A percentile compares a stretch with the other conserved stretches of the same genome.
Conservation (phyloP, 768 basidiomycete species). For the Kwoniella dejecticola region DNA sequence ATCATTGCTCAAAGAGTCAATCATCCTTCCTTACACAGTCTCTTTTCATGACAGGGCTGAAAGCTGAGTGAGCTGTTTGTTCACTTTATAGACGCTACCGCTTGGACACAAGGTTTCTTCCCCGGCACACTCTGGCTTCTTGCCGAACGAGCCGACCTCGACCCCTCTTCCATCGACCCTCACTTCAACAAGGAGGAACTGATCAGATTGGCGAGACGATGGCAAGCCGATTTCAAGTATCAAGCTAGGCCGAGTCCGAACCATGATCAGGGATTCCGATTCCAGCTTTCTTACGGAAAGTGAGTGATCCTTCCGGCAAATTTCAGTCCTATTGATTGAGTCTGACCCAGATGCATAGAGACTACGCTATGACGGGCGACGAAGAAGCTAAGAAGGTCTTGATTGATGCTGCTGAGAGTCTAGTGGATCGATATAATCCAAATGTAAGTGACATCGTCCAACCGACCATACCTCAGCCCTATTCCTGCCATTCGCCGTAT, state of each 20-base stretch:
- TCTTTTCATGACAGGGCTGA: background rate
- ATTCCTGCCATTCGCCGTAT: background rate
- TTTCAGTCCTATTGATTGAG: background rate
- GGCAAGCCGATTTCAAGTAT: conserved; percentile 36
- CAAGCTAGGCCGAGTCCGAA: conserved; percentile 32
- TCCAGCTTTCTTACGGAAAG: conserved; percentile 42
- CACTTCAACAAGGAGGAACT: conserved; percentile 32
- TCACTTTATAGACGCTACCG: conserved; percentile 33
- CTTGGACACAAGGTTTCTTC: conserved; percentile 48
- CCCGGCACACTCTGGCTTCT: conserved; percentile 46
- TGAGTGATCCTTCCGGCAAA: conserved; percentile 18
- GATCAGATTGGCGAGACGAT: conserved; percentile 34
- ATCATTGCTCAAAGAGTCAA: conserved; percentile 42
- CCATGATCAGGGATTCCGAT: conserved; percentile 48
- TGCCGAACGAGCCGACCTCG: conserved; percentile 33
- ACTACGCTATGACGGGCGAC: conserved; percentile 33
- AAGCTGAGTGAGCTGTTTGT: too few relatives aligned
- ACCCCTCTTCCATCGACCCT: conserved; percentile 22
- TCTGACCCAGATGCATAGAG: conserved; percentile 17
- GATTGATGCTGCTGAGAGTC: conserved; percentile 36
- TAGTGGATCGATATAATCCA: conserved; percentile 39
- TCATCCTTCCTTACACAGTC: background rate
- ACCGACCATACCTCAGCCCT: background rate
- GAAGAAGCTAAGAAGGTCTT: conserved; percentile 42
- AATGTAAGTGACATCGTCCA: conserved; percentile 24